Evolutionary conservation across 2,329 filamentous ascomycete species (phyloP), one percentile per base, ranked within the genome.

Genomic region (Diaporthe longicolla): DNA sequence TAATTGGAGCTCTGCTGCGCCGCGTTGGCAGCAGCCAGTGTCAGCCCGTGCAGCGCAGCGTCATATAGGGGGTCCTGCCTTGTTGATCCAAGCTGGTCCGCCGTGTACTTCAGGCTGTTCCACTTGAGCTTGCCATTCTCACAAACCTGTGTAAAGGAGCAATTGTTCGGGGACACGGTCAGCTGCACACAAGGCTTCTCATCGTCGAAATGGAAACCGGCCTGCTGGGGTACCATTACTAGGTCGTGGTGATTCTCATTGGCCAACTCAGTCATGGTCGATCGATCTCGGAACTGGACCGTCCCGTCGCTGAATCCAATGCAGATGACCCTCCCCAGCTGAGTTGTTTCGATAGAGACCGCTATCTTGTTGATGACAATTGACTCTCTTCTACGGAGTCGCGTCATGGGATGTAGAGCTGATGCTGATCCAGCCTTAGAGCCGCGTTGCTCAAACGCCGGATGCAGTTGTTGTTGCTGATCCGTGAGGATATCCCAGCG

Each of bases 281-380:
- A 87, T 15, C 95, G 90, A 79, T 97, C 93, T 72, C 94, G 91
- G 82, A 96, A 94, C 77, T 97, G 92, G 4, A 97, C 87, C 0
- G 91, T 93, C 15, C 95, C 94, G 80, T 98, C 95, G 75, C 93
- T 93, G 78, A 94, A 94, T 35, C 89, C 89, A 74, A 98, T 86
- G 40, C 93, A 91, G 3, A 98, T 76, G 2, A 93, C 87, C 74
- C 91, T 94, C 65, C 93, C 93, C 74, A 93, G 91, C 78, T 93
- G 93, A 24, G 93, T 86, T 3, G 91, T 85, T 61, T 93, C 89
- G 40, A 97, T 85, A 0, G 90, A 89, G 52, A 98, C 83, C 1
- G 95, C 85, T 32, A 93, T 87, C 80, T 94, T 95, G 77, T 93
- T 90, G 43, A 93, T 85, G 21, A 90, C 82, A 10, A 94, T 87